These are phyloP conservation scores for Debaryomyces psychrophilus DNA, from an alignment of 1,139 yeast species.

Conservation along the genomic window DNA sequence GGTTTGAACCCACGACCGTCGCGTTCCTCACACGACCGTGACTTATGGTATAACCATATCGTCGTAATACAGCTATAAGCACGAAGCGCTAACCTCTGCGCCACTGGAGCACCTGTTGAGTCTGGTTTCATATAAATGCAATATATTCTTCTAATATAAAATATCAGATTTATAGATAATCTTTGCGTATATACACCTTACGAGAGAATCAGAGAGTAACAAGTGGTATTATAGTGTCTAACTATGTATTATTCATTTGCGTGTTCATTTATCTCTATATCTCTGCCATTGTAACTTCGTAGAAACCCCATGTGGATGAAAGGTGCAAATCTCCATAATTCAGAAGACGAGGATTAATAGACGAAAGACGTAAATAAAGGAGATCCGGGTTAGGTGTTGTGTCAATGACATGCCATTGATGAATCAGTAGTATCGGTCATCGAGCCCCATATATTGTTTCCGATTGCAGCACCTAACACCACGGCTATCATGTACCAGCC, in stretches of 20 bases:
- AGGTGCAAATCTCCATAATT: too few species aligned
- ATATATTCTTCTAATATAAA: neutral
- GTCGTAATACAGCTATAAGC: conserved; percentile 56
- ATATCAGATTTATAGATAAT: too few species aligned
- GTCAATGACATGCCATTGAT: conserved; percentile 54
- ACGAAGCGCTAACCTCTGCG: conserved; percentile 62
- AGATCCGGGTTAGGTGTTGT: neutral
- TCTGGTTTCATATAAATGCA: neutral
- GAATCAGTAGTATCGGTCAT: conserved; percentile 20
- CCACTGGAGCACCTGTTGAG: conserved; percentile 45
- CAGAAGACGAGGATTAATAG: neutral
- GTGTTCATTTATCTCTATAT: too few species aligned
- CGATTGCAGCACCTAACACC: conserved; percentile 67
- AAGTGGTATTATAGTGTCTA: too few species aligned
- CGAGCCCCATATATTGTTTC: conserved; percentile 64
- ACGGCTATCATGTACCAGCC: conserved; percentile 83
- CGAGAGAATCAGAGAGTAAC: too few species aligned
- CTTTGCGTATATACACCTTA: too few species aligned
- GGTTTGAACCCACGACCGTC: conserved; percentile 63
- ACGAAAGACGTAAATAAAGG: neutral
- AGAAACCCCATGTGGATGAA: too few species aligned
- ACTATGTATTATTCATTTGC: too few species aligned
- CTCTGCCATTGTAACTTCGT: too few species aligned
- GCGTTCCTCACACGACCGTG: conserved; percentile 63
- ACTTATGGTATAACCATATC: conserved; percentile 53